Evolutionary conservation across 192 early-diverging fungal genomes (phyloP), one percentile per base, ranked within the genome.

Genomic region (Irineochytrium annulatum): DNA sequence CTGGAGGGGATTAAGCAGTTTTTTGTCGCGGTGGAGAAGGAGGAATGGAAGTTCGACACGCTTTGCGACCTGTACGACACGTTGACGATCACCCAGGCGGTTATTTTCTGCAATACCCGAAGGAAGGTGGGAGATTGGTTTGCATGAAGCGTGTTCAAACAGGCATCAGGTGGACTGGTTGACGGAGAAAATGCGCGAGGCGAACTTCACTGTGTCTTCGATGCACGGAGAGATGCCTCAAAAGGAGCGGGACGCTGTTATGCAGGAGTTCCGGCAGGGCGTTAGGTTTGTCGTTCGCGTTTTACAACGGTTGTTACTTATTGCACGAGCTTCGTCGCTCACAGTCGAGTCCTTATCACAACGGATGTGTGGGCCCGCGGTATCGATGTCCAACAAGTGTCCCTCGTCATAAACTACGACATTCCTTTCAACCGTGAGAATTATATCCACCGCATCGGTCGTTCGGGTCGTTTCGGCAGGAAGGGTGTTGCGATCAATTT

Each of bases 211-310:
- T 6, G 95, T 99, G 1, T 91, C 94, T 4, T 82, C 96, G 16
- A 96, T 99, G 96, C 96, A 99, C 73, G 96, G 94, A 70, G 96
- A 99, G 55, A 99, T 99, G 96, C 88, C 91, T 32, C 94, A 97
- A 73, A 90, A 93, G 69, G 93, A 97, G 63, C 88, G 96, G 65
- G 95, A 97, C 65, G 86, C 89, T 19, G 94, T 99, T 52, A 99
- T 99, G 96, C 81, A 87, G 52, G 92, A 95, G 67, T 99, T 99
- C 78, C 82, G 96, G 28, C 89, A 91, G 70, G 93, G 94, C 33
- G 73, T 88, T 34, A 86, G 85, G 87, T 11, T 41, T n/a, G 39
- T 41, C 39, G 11, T 41, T 41, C 39, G 39, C 39, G 34, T 52
- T 27, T 63, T 49, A 55, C 16, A 49, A 39, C n/a, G n/a, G n/a